These are phyloP conservation scores for Neckera pumila DNA, from an alignment of 225 moss, liverwort and hornwort species.

Conservation along the genomic window DNA sequence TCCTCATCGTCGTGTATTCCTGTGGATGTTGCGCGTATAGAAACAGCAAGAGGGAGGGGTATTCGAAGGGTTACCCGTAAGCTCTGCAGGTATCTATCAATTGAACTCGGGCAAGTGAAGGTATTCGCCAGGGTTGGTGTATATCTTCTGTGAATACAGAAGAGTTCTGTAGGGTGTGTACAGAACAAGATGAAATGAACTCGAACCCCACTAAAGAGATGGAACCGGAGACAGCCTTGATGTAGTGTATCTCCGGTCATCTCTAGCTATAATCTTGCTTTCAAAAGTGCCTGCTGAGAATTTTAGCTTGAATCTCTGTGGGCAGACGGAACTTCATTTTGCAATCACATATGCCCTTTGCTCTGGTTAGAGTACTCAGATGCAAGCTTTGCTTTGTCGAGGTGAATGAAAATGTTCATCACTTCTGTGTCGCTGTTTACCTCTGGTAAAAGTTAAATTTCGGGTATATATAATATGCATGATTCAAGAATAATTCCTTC, in stretches of 20 bases:
- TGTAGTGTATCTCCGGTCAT: neutral
- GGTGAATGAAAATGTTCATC: neutral
- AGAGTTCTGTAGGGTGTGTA: constrained; percentile 5
- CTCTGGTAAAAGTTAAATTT: neutral
- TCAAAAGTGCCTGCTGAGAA: neutral
- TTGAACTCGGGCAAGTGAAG: neutral
- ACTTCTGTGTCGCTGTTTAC: neutral
- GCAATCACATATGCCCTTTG: neutral
- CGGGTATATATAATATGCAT: neutral
- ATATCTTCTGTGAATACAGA: constrained; percentile 4
- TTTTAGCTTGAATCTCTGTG: neutral
- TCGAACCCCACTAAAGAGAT: neutral
- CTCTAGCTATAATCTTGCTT: neutral
- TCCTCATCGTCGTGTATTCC: constrained; percentile 72
- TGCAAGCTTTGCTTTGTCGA: neutral
- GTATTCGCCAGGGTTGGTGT: neutral
- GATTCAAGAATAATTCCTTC: neutral
- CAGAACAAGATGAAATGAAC: neutral
- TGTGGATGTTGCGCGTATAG: constrained; percentile 83
- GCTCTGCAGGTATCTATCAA: neutral
- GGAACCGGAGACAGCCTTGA: neutral
- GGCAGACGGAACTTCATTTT: neutral
- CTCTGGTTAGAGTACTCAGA: neutral
- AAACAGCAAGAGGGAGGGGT: constrained; percentile 9
- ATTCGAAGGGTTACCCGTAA: constrained; percentile 12